Percentiles rank a stretch among this genome's conserved stretches.
Conservation (phyloP, 768 basidiomycete species). For the Hypholoma sublateritium region DNA sequence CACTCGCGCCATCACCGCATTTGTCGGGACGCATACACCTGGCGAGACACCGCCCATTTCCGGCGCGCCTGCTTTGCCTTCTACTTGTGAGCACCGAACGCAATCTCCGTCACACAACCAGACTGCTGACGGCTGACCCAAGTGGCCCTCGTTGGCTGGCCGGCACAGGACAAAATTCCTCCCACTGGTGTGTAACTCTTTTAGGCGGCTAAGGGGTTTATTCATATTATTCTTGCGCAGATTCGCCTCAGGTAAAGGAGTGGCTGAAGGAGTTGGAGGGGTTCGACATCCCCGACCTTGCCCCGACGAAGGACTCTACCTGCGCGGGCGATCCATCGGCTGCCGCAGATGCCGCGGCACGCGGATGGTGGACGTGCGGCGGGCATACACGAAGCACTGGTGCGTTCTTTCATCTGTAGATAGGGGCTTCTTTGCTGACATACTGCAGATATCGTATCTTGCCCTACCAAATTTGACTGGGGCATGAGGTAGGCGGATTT, state of each 20-base stretch:
- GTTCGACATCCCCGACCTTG: conserved; percentile 62
- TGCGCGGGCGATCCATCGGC: conserved; percentile 61
- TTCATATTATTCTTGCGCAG: conserved; percentile 22
- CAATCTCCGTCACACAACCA: background rate
- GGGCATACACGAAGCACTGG: conserved; percentile 56
- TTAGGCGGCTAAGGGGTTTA: background rate
- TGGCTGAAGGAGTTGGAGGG: conserved; percentile 83
- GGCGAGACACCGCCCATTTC: conserved; percentile 52
- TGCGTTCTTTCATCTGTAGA: conserved; percentile 11
- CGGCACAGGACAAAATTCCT: conserved; percentile 58
- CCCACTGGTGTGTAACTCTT: conserved; percentile 46
- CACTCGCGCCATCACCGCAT: conserved; percentile 42
- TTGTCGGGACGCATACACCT: conserved; percentile 3
- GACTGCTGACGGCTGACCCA: background rate
- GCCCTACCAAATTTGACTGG: conserved; percentile 71
- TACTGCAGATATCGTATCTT: conserved; percentile 56
- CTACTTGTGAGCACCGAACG: conserved; percentile 45
- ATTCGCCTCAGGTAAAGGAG: conserved; percentile 58
- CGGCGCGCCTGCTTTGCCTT: conserved; percentile 68
- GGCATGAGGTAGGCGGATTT: conserved; percentile 47
- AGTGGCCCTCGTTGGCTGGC: conserved; percentile 61
- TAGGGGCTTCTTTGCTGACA: background rate
- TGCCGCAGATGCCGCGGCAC: conserved; percentile 53
- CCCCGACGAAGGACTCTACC: conserved; percentile 65
- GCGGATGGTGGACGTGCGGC: conserved; percentile 94